Evolutionary conservation across 495 filamentous ascomycete genomes (phyloP).

Genomic region (Barbatosphaeria neglecta): DNA sequence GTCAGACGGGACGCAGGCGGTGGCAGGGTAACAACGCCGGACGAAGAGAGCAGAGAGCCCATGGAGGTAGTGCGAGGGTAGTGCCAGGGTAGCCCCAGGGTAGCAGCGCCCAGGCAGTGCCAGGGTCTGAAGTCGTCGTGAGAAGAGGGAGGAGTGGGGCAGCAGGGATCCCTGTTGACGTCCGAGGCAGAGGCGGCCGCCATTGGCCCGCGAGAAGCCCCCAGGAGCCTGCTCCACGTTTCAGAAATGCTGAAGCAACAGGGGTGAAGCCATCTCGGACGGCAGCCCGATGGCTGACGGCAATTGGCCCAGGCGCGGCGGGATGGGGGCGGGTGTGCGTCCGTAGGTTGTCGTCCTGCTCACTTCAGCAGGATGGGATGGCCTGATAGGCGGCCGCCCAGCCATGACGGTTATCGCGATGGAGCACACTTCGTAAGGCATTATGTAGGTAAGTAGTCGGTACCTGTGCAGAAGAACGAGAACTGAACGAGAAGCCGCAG

Average conservation of each 20-base stretch:
- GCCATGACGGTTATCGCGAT: neutral
- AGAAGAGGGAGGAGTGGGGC: neutral
- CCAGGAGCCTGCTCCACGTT: neutral
- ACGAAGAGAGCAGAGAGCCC: no score
- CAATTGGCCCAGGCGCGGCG: neutral
- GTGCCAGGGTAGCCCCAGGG: no score
- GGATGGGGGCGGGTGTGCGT: neutral
- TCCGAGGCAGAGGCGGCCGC: neutral
- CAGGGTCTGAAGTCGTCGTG: neutral
- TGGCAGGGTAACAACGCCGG: no score
- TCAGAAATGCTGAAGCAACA: conserved; percentile 1
- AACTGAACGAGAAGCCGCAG: no score
- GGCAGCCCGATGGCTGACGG: neutral
- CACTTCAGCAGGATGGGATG: neutral
- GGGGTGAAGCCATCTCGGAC: neutral
- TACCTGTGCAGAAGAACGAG: no score
- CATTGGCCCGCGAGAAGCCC: neutral
- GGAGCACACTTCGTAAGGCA: no score
- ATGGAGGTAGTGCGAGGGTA: no score
- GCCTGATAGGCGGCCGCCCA: neutral
- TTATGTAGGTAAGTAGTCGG: no score
- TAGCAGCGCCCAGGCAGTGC: no score
- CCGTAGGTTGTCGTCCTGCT: neutral
- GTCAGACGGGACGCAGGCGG: neutral
- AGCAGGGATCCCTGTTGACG: neutral